These are phyloP conservation scores for Acanthamoeba castellanii DNA, from an alignment of 208 protist species.

Conservation along the genomic window DNA sequence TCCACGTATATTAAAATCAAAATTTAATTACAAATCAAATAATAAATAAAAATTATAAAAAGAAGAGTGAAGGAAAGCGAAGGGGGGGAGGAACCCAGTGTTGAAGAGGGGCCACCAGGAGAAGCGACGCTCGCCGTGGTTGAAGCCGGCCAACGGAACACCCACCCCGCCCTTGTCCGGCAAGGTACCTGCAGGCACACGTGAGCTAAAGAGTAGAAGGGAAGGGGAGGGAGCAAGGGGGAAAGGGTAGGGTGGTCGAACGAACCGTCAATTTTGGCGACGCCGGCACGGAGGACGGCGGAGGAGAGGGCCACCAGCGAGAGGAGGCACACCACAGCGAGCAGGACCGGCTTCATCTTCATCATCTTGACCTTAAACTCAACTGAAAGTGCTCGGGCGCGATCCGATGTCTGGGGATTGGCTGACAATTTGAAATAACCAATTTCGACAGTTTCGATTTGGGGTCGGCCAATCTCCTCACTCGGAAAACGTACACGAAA, in stretches of 20 bases:
- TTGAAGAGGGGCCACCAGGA: constrained; percentile 50
- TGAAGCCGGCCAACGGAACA: constrained; percentile 67
- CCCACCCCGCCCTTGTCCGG: constrained; percentile 28
- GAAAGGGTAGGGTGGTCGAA: background rate
- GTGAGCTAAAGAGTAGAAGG: background rate
- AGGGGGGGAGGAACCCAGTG: background rate
- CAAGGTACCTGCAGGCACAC: background rate
- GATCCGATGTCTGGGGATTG: too few relatives aligned
- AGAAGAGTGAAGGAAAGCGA: background rate
- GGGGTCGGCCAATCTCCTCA: too few relatives aligned
- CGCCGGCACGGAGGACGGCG: background rate
- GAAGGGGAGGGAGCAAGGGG: background rate
- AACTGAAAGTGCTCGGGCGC: too few relatives aligned
- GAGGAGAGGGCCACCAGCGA: background rate
- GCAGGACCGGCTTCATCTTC: background rate
- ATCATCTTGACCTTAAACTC: background rate
- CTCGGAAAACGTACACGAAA: too few relatives aligned
- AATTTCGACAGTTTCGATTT: too few relatives aligned
- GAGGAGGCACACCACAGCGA: background rate
- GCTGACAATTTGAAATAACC: too few relatives aligned
- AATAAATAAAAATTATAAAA: background rate
- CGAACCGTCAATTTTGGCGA: constrained; percentile 32
- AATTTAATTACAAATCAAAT: background rate
- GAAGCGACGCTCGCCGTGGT: constrained; percentile 48
- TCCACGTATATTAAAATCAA: background rate